Percentiles rank a stretch among this genome's conserved stretches.
phyloP scores from a whole-genome alignment of 257 asterid genomes.

The Solanum sitiens region DNA sequence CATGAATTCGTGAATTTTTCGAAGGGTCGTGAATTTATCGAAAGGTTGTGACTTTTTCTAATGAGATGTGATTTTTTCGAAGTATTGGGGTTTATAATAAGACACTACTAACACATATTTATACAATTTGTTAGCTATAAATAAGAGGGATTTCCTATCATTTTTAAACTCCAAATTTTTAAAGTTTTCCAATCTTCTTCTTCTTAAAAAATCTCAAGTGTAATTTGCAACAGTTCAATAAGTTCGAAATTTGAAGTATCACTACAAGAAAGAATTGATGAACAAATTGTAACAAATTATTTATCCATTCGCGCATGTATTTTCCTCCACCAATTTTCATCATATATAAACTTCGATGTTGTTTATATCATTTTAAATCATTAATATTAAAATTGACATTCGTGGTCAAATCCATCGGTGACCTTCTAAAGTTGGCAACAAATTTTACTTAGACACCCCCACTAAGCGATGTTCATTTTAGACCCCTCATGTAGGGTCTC shows the following conservation, averaged over 20 bases:
- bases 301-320: not conserved
- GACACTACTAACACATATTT: not conserved
- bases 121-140: too few relatives aligned
- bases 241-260: not conserved
- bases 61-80: too few relatives aligned
- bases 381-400: not conserved
- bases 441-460: too few relatives aligned
- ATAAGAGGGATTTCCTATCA: not conserved
- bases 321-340: not conserved
- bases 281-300: not conserved
- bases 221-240: not conserved
- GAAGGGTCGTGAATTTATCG: not conserved
- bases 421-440: too few relatives aligned
- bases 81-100: too few relatives aligned
- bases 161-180: not conserved
- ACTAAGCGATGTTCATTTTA: too few relatives aligned
- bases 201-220: not conserved
- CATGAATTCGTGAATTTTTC: not conserved
- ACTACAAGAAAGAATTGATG: not conserved
- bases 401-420: too few relatives aligned
- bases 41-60: not conserved
- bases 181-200: not conserved
- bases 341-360: not conserved
- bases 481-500: too few relatives aligned
- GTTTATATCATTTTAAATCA: too few relatives aligned